Evolutionary conservation across 1,284 basidiomycete genomes (phyloP), one percentile per base, ranked within the genome.

Genomic region (Bjerkandera adusta): DNA sequence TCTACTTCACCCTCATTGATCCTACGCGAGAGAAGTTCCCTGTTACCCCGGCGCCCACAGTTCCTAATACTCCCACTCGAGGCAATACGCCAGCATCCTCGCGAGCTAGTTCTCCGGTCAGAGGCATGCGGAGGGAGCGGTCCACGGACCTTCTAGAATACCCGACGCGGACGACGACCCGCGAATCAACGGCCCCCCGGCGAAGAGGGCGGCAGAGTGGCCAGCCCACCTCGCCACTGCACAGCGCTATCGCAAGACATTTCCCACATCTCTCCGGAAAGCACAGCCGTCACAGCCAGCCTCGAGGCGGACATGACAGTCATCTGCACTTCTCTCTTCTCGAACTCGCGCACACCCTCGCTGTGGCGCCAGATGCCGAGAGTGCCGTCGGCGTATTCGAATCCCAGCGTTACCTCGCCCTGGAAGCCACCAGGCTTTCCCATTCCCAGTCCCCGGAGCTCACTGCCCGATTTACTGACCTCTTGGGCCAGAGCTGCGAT

Each of bases 311-410:
- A 27, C 60, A 64, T 30, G 54, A 59, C 43, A 51, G 57, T 50
- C 54, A 54, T 41, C 54, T 62, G 10, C 62, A 60, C 44, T 58
- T 63, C 42, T 60, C 60, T 18, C 56, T 67, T 3, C 55, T 63
- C 18, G 55, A 56, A 26, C 47, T 63, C 24, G 60, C 60, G 11
- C 60, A 61, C 42, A 22, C 44, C 18, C 57, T 62, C 16, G 50
- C 58, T 2, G 34, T 55, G 3, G 47, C 56, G 36, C 52, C 51
- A 24, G 47, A 53, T 21, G 15, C 54, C 1, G 80, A 89, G 60
- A 71, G 77, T 27, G 81, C 80, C 0, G 91, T 93, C 0, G 91
- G 89, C 0, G 80, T 90, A 7, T 92, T 92, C 55, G 90, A 93
- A 65, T 81, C 79, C 10, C 82, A 88, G 57, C 69, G 81, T 27